Base-by-base conservation (phyloP, 1,284 basidiomycete genomes). In the Golubevia sp. region DNA sequence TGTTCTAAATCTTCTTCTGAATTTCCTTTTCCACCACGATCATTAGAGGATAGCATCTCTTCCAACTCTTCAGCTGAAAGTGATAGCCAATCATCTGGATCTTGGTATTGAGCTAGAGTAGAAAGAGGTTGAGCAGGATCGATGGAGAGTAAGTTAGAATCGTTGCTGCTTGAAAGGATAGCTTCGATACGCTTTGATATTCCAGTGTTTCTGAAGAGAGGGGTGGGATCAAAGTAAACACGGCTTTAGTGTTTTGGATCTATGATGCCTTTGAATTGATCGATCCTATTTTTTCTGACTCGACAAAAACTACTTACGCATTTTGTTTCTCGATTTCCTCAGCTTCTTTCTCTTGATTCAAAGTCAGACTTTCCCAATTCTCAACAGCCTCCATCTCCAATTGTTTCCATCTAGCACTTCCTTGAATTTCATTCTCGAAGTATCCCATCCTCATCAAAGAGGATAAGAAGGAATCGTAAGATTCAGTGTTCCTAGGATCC, bases 51-150 rank as follows among this genome's bases (percentile, higher is more conserved):
- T 0, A 73, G 56, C 34, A 77, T 62, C 0, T 66, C 50, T 2
- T 74, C 71, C 48, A 77, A 55, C 58, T 76, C 71, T 13, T 66
- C 59, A 1, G 70, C 53, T 1, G 58, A 51, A 52, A 70, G 65
- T 6, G 66, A 49, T 3, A 82, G 63, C 68, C 74, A 82, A 3
- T 61, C 71, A 20, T 82, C 77, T 26, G 61, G 56, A 49, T 81
- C 76, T 49, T 81, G 67, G 2, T 59, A 54, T 2, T 62, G n/a
- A 24, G 2, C 15, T 11, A 70, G 26, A 2, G 30, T 38, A 11
- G 30, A 34, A 5, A 34, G 30, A 34, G 30, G 11, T 34, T 34
- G 30, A 5, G 5, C 11, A 5, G 30, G 30, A 34, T 34, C 30
- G 30, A 34, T 34, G 11, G 30, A 34, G 11, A 11, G 30, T 5